Evolutionary conservation across 495 filamentous ascomycete genomes (phyloP).

Genomic region (Alectoria sarmentosa): DNA sequence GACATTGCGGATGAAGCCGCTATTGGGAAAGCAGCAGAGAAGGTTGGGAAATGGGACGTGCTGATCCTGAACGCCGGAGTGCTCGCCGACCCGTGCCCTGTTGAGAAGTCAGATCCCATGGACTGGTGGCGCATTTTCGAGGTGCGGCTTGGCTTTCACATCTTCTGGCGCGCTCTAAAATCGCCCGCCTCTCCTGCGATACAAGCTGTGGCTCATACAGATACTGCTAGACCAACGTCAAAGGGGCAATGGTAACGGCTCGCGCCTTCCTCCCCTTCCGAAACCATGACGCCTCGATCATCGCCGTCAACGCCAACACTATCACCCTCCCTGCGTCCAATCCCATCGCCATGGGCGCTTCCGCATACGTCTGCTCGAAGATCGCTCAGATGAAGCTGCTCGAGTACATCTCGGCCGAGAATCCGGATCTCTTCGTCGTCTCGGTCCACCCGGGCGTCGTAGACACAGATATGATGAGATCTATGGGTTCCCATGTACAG

Average conservation of each 20-base stretch:
- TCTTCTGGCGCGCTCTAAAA: background rate
- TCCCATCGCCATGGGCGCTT: slow-evolving; percentile 28
- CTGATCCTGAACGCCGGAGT: slow-evolving; percentile 34
- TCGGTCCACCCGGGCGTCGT: slow-evolving; percentile 37
- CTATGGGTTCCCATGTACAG: slow-evolving; percentile 2
- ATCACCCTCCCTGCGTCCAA: slow-evolving; percentile 30
- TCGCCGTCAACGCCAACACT: slow-evolving; percentile 24
- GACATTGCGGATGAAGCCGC: slow-evolving; percentile 22
- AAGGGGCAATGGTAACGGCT: slow-evolving; percentile 29
- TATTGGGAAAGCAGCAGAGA: slow-evolving; percentile 19
- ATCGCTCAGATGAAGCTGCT: slow-evolving; percentile 34
- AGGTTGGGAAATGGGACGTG: slow-evolving; percentile 30
- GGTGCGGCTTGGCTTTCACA: background rate
- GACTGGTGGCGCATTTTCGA: slow-evolving; percentile 32
- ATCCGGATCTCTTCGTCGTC: slow-evolving; percentile 33
- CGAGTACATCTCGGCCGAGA: slow-evolving; percentile 37
- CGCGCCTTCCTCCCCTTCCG: slow-evolving; percentile 30
- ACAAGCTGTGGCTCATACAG: background rate
- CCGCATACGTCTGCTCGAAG: slow-evolving; percentile 37
- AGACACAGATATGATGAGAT: slow-evolving; percentile 28
- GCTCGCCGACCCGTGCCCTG: slow-evolving; percentile 19
- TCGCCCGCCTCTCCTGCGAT: background rate
- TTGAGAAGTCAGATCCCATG: slow-evolving; percentile 25
- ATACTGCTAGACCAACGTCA: slow-evolving; percentile 29
- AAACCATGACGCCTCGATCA: slow-evolving; percentile 25